Evolutionary conservation across 2,329 filamentous ascomycete species (phyloP), one percentile per base, ranked within the genome.

Genomic region (Trichoderma sp.): DNA sequence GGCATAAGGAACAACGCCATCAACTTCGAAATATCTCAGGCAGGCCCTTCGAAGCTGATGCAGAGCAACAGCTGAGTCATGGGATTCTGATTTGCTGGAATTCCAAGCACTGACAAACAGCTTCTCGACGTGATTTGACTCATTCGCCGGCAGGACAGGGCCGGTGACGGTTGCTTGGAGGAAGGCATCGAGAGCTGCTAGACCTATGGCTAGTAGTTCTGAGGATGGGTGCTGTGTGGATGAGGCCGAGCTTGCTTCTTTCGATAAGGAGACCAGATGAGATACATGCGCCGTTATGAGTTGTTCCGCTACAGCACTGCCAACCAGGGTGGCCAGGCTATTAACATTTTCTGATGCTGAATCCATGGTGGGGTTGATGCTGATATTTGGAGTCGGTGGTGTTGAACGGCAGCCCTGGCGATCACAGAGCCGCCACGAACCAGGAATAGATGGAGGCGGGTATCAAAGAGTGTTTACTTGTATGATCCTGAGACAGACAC

Each of bases 91-190:
- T 3, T 26, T 47, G 2, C 32, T n/a, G 1, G 72, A 72, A 15
- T 72, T 71, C 73, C 82, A 84, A 4, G 86, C 79, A 32, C 82
- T 81, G n/a, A 82, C 76, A 69, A 87, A 83, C 4, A 81, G 75
- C 1, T 74, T 73, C 36, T 82, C 79, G n/a, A 86, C 70, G 3
- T 76, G 67, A 36, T 72, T 56, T 56, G 75, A 66, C 51, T 76
- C 71, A 12, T 73, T 61, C 18, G 71, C 73, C 0, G 81, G 76
- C n/a, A 97, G 84, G 0, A 94, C 91, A 1, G 95, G 95, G 0
- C 95, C 95, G 4, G 95, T 97, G 69, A 97, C 92, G 79, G 94
- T 97, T 1, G 90, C 90, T 80, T 98, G 95, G 18, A 97, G 82
- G 79, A 97, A 98, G 12, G 91, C 89, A 77, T 93, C 88, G 12